Evolutionary conservation across 768 basidiomycete genomes (phyloP), one percentile per base, ranked within the genome.

Genomic region (Boletellus ananiceps): DNA sequence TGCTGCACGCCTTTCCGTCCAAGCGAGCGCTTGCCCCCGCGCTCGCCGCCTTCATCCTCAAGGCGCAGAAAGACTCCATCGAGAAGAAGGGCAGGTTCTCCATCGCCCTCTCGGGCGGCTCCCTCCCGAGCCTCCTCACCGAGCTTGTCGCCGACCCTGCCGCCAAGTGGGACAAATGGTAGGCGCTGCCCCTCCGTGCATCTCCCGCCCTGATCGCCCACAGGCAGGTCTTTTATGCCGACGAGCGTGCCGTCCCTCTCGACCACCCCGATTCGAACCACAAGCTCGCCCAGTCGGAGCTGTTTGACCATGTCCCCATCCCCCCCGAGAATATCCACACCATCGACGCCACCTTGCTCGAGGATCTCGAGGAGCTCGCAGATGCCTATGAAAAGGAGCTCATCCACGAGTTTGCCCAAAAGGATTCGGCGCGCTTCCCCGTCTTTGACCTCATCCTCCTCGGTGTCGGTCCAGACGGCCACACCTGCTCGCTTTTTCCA

Each of bases 161-260:
- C 33, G 79, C 92, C 15, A 86, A 85, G 68, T 99, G 96, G 95
- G 83, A 93, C 63, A 89, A 90, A 68, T 99, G 96, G 95, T 92
- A n/a, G n/a, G 58, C 51, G 77, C 73, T 18, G 32, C n/a, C 23
- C 13, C 12, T 6, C 7, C 8, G 4, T 3, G 25, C 8, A 7
- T 7, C 2, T 0, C n/a, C 38, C 1, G 5, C 6, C 12, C 51
- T 57, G 41, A 58, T 5, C n/a, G 8, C 33, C 11, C 25, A 27
- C 65, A 98, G 95, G 96, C 93, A 97, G 56, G 84, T 98, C 61
- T 99, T 88, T 73, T 99, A 96, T 63, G 92, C 85, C 27, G 96
- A 99, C 69, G 96, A 99, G 71, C 88, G 96, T 46, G 82, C 84
- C 53, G 96, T 99, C 19, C 92, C 93, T 8, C 83, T 96, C 64